These are phyloP conservation scores for Arachis hypogaea DNA, from an alignment of 306 rosid species.

Conservation along the genomic window DNA sequence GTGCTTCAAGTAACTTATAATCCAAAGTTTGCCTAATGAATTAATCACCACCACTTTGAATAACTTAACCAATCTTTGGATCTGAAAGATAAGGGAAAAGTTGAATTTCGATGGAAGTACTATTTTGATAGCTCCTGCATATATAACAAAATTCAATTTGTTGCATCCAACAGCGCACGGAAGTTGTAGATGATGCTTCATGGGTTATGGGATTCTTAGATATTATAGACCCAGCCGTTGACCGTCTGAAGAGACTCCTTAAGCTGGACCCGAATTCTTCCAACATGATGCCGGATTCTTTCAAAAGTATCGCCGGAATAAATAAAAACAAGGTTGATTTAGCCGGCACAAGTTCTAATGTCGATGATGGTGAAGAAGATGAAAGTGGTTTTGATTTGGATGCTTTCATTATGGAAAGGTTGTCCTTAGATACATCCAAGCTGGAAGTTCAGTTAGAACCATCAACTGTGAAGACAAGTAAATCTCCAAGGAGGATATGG, in stretches of 20 bases:
- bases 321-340: conserved; percentile 40
- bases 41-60: neutral
- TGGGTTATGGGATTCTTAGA: conserved; percentile 94
- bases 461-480: conserved; percentile 41
- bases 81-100: conserved; percentile 1
- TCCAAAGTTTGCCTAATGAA: neutral
- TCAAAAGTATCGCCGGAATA: conserved; percentile 40
- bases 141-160: neutral
- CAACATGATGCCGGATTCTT: conserved; percentile 38
- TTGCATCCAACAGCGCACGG: conserved; percentile 74
- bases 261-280: conserved; percentile 61
- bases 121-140: neutral
- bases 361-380: conserved; percentile 32
- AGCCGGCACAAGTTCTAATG: conserved; percentile 32
- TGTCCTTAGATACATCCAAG: conserved; percentile 68
- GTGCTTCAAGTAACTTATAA: neutral
- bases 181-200: conserved; percentile 94
- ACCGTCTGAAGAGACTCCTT: conserved; percentile 72
- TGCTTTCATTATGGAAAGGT: conserved; percentile 59
- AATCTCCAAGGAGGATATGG: conserved; percentile 55
- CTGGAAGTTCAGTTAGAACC: conserved; percentile 63
- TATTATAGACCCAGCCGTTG: conserved; percentile 89
- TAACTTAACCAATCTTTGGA: neutral
- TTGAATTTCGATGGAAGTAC: neutral
- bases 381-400: conserved; percentile 70